Evolutionary conservation across 1,139 yeast genomes (phyloP), one percentile per base, ranked within the genome.

Genomic region (Saccharomycopsis hybrid): DNA sequence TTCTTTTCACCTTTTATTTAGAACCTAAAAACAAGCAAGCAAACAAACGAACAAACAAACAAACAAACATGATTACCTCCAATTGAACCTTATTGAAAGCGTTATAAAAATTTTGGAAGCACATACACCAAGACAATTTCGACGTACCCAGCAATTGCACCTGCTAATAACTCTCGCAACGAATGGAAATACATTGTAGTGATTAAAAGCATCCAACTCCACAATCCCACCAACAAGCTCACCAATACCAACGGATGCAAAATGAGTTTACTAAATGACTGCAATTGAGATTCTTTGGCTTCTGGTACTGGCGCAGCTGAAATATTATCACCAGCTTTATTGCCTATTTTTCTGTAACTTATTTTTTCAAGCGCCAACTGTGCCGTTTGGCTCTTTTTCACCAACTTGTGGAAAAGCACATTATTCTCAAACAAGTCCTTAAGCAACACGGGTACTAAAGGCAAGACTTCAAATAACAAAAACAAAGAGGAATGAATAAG

Each of bases 141-240:
- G 13, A 70, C 48, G 59, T 76, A 76, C 3, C 87, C 89, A 65
- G 81, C 82, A 2, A 72, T 9, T 44, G 83, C 64, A 1, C 95
- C 95, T 31, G 77, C 77, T 5, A 84, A 59, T 61, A 86, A 85
- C 61, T 92, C 98, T 3, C 69, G 59, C 44, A 86, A 67, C 1
- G 94, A 81, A 65, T 92, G 98, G 74, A 89, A 90, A 62, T 85
- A 84, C 13, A 86, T 74, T 55, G 86, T 78, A 0, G 98, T 90
- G 77, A 87, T 80, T 45, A 89, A 67, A 45, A 89, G 71, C 95
- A 90, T 89, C 78, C 86, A 86, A 76, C 85, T 76, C 94, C 96
- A 89, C 43, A 87, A 63, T 0, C 64, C 60, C 30, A 81, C 65
- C 42, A 88, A 65, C 5, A 59, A 61, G 2, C 73, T 49, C 1